Conservation (phyloP, 2,329 filamentous ascomycete genomes). For the Trichoderma sp. region DNA sequence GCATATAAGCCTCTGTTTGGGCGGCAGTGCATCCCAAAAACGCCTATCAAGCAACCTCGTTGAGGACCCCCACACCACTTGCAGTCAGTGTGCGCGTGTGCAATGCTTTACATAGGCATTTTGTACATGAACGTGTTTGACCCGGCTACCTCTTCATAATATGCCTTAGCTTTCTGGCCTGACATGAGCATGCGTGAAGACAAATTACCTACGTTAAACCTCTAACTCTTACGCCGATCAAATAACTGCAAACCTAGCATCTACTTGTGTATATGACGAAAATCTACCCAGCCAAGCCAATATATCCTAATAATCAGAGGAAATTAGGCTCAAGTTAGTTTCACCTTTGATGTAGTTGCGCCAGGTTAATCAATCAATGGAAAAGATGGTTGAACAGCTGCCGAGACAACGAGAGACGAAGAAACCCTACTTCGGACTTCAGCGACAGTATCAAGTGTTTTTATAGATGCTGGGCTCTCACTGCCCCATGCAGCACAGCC, state of each 20-base stretch:
- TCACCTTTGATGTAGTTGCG: neutral
- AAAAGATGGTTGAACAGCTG: neutral
- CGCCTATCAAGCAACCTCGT: slow-evolving; percentile 9
- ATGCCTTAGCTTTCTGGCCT: neutral
- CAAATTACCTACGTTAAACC: neutral
- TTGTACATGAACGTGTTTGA: neutral
- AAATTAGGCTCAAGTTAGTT: neutral
- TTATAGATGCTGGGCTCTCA: neutral
- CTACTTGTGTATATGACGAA: too few relatives aligned
- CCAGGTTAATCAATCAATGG: neutral
- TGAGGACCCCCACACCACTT: neutral
- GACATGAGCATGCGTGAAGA: neutral
- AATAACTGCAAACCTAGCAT: neutral
- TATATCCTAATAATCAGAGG: neutral
- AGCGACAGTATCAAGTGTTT: neutral
- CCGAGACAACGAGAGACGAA: neutral
- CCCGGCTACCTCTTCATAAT: neutral
- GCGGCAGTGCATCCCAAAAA: neutral
- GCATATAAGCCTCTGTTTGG: neutral
- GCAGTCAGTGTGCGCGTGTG: neutral
- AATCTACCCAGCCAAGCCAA: neutral
- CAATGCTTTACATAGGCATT: neutral
- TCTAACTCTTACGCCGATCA: neutral
- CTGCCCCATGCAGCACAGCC: slow-evolving; percentile 3
- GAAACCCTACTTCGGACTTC: neutral